Base-by-base conservation (phyloP, 2,329 filamentous ascomycete species). In the Colletotrichum sp. region DNA sequence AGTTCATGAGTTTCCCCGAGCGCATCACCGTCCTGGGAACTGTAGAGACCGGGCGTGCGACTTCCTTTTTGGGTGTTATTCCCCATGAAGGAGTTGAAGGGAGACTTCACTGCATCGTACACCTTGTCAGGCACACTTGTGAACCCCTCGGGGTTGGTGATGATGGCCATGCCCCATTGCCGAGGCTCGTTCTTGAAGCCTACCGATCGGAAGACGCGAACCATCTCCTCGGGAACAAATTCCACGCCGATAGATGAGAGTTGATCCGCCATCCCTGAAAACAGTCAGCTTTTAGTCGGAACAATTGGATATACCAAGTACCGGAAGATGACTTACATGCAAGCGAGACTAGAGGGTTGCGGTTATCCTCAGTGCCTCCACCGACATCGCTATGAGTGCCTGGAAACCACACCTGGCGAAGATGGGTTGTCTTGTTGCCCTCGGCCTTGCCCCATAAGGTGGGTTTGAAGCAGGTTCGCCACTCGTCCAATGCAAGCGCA, bases 341-440 rank as follows among this genome's bases (percentile, higher is more conserved):
- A n/a, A 79, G 66, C 3, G 78, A 63, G 11, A 79, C 78, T 3
- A 70, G 77, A 54, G 77, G 76, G 12, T 78, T 77, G 33, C 78
- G 77, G 43, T 78, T 74, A 7, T 77, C 75, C 4, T 75, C 63
- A 86, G 88, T 90, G 2, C 90, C 90, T 36, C 90, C 90, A 6
- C 90, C 90, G 63, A 91, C 90, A 72, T 91, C 90, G 16, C 87
- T 89, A 78, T 93, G 91, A 66, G 86, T 86, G 18, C 90, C 90
- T 0, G 90, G 88, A 77, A 93, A 93, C 87, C 87, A 89, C 12
- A 78, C 77, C 47, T 79, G 78, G 15, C 75, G 72, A 24, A 79
- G 77, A 9, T 76, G 66, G 8, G 76, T 76, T 12, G 67, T 59
- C 1, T 24, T 72, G 16, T 65, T 72, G 29, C 77, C 75, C 6